Evolutionary conservation across 2,329 filamentous ascomycete species (phyloP).

Genomic region (Colletotrichum gloeosporioides): DNA sequence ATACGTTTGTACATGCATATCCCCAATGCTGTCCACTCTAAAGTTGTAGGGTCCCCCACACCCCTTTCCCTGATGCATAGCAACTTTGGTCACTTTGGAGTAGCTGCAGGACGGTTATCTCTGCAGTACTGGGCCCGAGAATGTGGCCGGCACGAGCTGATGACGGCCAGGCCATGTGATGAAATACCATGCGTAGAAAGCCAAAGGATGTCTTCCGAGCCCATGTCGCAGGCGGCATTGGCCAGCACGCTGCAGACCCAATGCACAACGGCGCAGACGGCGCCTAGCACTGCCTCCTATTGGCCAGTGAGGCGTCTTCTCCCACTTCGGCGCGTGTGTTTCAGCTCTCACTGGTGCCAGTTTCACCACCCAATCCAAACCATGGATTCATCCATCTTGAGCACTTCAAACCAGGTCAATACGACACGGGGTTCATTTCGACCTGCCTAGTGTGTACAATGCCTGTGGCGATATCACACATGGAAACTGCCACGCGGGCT

Average conservation of each 20-base stretch:
- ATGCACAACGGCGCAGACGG: slow-evolving; percentile 11
- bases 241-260: slow-evolving; percentile 8
- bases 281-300: slow-evolving; percentile 33
- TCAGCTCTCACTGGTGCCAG: slow-evolving; percentile 28
- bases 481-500: background rate
- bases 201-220: background rate
- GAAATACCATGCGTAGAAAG: background rate
- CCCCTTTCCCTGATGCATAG: background rate
- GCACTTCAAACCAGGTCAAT: background rate
- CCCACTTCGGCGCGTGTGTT: slow-evolving; percentile 31
- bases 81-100: background rate
- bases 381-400: background rate
- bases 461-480: background rate
- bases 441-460: background rate
- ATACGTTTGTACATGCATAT: no score
- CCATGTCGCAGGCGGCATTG: background rate
- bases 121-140: background rate
- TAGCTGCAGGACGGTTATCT: background rate
- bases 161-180: background rate
- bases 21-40: no score
- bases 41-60: no score
- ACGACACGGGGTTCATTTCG: background rate
- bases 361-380: slow-evolving; percentile 28
- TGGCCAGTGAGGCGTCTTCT: slow-evolving; percentile 25
- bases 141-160: background rate